Evolutionary conservation across 768 basidiomycete genomes (phyloP).

Genomic region (Trametes cubensis): DNA sequence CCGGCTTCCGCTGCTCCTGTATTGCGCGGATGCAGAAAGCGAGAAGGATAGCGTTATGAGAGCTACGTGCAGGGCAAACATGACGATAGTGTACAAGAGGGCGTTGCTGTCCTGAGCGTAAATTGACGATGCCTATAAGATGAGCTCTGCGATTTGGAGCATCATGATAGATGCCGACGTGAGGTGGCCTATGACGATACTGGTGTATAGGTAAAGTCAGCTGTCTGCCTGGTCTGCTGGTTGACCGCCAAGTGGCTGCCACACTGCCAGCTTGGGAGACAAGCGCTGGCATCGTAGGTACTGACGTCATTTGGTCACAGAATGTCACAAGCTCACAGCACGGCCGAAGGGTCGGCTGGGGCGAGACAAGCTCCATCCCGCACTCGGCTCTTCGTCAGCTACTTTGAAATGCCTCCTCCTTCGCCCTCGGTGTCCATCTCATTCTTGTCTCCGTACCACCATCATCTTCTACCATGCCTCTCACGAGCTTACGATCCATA

Average conservation of each 20-base stretch:
- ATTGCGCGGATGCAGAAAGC: conserved; percentile 3
- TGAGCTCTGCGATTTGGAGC: no score
- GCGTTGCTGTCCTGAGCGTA: no score
- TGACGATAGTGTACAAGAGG: neutral
- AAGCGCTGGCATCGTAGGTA: no score
- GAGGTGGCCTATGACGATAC: neutral
- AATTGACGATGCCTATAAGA: neutral
- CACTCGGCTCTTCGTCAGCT: conserved; percentile 9
- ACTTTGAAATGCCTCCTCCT: neutral
- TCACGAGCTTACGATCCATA: neutral
- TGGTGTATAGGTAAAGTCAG: no score
- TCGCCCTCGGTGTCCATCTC: neutral
- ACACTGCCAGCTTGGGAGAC: no score
- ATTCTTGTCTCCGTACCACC: neutral
- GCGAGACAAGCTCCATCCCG: conserved; percentile 6
- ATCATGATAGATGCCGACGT: no score
- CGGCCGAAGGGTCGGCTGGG: neutral
- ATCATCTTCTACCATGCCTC: neutral
- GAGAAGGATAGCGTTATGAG: conserved; percentile 9
- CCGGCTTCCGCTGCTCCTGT: neutral
- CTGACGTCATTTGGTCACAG: conserved; percentile 3
- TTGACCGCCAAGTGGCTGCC: no score
- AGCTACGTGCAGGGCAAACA: conserved; percentile 3
- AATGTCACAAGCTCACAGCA: neutral
- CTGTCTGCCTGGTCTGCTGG: no score